A percentile compares a stretch with the other conserved stretches of the same genome.
phyloP scores from a whole-genome alignment of 2,329 filamentous ascomycete species.

The Hypoxylon sp. region DNA sequence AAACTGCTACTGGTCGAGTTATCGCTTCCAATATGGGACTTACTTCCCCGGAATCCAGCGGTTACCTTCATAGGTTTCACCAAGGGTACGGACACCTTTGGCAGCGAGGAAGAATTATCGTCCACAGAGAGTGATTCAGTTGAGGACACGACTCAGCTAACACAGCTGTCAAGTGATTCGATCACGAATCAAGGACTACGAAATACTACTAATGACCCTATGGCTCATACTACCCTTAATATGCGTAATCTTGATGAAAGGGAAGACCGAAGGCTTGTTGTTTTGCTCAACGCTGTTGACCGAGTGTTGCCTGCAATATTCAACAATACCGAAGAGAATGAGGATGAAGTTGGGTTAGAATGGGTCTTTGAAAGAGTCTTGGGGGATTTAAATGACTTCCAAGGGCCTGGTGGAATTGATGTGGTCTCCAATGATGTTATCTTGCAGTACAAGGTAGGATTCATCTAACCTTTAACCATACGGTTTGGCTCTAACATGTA shows the following conservation, averaged over 20 bases:
- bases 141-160: neutral
- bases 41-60: conserved; percentile 8
- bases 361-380: neutral
- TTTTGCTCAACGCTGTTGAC: neutral
- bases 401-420: neutral
- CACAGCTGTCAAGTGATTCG: neutral
- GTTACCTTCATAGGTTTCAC: conserved; percentile 3
- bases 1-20: conserved; percentile 1
- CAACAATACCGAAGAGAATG: neutral
- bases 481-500: neutral
- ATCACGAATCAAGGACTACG: neutral
- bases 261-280: neutral
- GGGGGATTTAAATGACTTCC: neutral
- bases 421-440: neutral
- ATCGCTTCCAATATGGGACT: conserved; percentile 7
- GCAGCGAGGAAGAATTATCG: neutral
- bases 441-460: neutral
- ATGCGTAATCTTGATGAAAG: neutral
- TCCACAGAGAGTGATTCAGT: neutral
- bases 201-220: neutral
- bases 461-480: neutral
- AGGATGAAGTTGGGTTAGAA: neutral
- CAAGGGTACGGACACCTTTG: neutral
- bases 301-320: neutral
- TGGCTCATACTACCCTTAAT: neutral